These are phyloP conservation scores for Cucumis cinereus DNA, from an alignment of 306 rosid genomes.

Conservation along the genomic window DNA sequence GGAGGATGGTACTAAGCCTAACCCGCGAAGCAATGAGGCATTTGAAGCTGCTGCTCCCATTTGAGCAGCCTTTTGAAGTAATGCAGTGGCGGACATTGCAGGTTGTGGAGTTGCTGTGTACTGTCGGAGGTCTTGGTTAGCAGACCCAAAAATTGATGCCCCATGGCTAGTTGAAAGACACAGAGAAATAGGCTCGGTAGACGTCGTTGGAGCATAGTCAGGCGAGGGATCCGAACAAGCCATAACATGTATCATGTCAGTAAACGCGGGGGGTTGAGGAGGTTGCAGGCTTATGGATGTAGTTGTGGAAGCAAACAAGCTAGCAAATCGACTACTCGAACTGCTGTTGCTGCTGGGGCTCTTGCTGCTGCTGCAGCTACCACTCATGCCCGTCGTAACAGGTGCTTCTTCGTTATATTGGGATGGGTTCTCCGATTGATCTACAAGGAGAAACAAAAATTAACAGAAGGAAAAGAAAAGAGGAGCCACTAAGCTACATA, in stretches of 20 bases:
- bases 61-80: constrained; percentile 93
- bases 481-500: not conserved
- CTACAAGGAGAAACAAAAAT: constrained; percentile 9
- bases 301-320: constrained; percentile 66
- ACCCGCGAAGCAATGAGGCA: constrained; percentile 60
- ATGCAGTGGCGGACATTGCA: constrained; percentile 69
- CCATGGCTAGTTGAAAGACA: constrained; percentile 59
- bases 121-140: constrained; percentile 51
- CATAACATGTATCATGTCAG: constrained; percentile 46
- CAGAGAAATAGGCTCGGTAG: constrained; percentile 56
- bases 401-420: constrained; percentile 38
- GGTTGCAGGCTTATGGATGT: constrained; percentile 41
- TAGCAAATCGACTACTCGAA: constrained; percentile 48
- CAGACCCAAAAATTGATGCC: constrained; percentile 48
- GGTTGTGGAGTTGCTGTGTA: constrained; percentile 38
- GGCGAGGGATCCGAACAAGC: constrained; percentile 28
- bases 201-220: constrained; percentile 36
- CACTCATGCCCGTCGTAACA: constrained; percentile 19
- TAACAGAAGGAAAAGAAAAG: constrained; percentile 8
- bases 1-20: constrained; percentile 60
- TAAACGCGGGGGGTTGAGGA: constrained; percentile 39
- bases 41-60: constrained; percentile 72
- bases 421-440: constrained; percentile 30
- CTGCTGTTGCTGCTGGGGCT: constrained; percentile 47
- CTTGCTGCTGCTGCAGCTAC: constrained; percentile 39